A percentile compares a stretch with the other conserved stretches of the same genome.
Conservation (phyloP, 1,139 yeast species). For the Magnusiomyces clavatus region DNA sequence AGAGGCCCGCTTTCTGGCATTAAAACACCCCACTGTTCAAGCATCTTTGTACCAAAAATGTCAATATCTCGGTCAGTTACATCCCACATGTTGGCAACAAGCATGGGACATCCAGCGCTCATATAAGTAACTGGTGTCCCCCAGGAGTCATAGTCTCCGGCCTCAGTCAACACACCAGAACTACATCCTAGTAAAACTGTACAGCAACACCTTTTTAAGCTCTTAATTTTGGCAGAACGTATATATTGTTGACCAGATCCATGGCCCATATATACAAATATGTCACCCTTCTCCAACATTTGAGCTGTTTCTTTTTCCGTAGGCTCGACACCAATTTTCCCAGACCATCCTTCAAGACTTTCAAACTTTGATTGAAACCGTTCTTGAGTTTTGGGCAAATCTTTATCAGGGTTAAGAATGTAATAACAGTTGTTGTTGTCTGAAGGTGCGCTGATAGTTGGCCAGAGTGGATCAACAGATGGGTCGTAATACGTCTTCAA, state of each 20-base stretch:
- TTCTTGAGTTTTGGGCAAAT: conserved; percentile 59
- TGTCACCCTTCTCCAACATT: conserved; percentile 37
- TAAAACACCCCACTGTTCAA: conserved; percentile 56
- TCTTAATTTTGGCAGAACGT: conserved; percentile 43
- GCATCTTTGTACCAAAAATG: conserved; percentile 52
- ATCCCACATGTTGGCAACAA: conserved; percentile 88
- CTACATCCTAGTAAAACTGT: conserved; percentile 84
- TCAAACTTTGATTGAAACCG: conserved; percentile 45
- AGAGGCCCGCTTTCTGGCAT: conserved; percentile 15
- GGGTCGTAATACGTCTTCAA: conserved; percentile 27
- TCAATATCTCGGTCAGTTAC: conserved; percentile 96
- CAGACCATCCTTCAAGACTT: conserved; percentile 42
- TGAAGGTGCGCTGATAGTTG: conserved; percentile 19
- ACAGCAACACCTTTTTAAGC: conserved; percentile 48
- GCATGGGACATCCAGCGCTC: conserved; percentile 73
- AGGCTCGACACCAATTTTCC: conserved; percentile 51
- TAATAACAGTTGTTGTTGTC: conserved; percentile 37
- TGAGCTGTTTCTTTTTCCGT: conserved; percentile 41
- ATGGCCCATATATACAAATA: conserved; percentile 85
- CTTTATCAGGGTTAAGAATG: conserved; percentile 77
- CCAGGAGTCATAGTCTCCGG: conserved; percentile 60
- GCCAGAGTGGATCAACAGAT: conserved; percentile 10
- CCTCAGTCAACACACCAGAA: conserved; percentile 59
- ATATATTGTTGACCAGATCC: conserved; percentile 91
- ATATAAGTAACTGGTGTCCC: conserved; percentile 76